Conservation (phyloP, 1,284 basidiomycete genomes). For the Wolfiporia cocos region DNA sequence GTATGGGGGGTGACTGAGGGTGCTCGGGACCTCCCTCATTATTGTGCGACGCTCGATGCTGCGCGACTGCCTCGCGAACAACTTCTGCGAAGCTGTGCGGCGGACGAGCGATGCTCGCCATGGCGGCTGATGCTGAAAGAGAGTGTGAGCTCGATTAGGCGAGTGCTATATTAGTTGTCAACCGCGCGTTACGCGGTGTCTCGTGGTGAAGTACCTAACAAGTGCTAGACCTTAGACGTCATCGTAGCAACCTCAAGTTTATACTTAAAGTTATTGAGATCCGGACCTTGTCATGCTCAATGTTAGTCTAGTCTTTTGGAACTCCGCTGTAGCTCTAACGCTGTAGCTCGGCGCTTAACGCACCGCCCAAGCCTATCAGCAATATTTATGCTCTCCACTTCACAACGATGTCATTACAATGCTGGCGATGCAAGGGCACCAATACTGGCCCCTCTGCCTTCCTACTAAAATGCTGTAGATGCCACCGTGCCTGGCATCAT, state of each 20-base stretch:
- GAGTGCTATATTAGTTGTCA: no score
- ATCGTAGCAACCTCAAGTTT: no score
- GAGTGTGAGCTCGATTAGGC: not conserved
- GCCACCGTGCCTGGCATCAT: conserved; percentile 19
- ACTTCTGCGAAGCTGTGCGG: conserved; percentile 18
- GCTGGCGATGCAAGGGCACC: conserved; percentile 9
- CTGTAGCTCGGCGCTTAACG: no score
- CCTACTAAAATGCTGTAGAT: conserved; percentile 16
- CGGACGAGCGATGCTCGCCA: conserved; percentile 21
- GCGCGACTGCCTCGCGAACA: conserved; percentile 16
- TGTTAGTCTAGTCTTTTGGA: no score
- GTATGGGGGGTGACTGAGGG: conserved; percentile 2
- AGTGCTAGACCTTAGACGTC: no score
- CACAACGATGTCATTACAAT: not conserved
- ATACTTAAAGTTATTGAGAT: no score
- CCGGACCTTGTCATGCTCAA: no score
- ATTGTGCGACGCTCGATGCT: conserved; percentile 5
- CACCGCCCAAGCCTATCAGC: not conserved
- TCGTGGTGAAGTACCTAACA: not conserved
- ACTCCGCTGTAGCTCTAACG: no score
- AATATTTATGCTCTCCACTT: not conserved
- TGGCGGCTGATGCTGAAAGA: conserved; percentile 7
- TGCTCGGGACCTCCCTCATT: conserved; percentile 11
- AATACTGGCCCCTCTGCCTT: conserved; percentile 12
- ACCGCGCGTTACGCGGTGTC: not conserved